phyloP scores from a whole-genome alignment of 1,284 basidiomycete genomes.

The Sanghuangporus weigelae region DNA sequence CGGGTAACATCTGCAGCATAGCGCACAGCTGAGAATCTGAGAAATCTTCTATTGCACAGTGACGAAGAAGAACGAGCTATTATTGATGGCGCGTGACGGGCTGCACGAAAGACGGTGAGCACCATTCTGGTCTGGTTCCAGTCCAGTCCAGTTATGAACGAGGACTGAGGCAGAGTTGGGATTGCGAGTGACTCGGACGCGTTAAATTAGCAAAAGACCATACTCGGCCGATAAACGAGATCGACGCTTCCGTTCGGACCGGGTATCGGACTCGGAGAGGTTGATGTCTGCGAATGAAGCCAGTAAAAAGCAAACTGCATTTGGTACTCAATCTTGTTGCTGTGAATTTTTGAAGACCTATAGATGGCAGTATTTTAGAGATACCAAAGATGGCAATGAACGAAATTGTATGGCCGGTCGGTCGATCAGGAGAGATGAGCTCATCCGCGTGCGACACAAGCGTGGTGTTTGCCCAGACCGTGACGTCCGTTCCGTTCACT shows the following conservation, averaged over 20 bases:
- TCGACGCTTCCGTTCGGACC: not conserved
- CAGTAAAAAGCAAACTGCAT: no score
- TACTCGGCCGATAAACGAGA: not conserved
- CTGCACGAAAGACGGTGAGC: slow-evolving; percentile 1
- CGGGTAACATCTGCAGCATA: slow-evolving; percentile 9
- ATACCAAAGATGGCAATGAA: not conserved
- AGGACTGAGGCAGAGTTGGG: not conserved
- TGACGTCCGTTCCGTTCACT: not conserved
- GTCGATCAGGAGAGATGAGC: slow-evolving; percentile 2
- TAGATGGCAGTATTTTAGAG: not conserved
- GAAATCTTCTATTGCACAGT: not conserved
- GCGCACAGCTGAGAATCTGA: slow-evolving; percentile 4
- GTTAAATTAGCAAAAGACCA: not conserved
- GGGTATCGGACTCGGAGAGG: not conserved
- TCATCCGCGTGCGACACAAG: slow-evolving; percentile 2
- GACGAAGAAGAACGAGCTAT: not conserved
- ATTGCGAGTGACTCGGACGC: not conserved
- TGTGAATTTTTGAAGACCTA: not conserved
- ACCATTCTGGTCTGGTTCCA: slow-evolving; percentile 3
- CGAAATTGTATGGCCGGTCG: not conserved
- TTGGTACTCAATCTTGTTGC: no score
- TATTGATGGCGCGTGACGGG: not conserved
- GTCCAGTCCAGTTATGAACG: not conserved
- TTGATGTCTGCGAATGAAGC: not conserved
- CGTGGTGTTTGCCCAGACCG: no score